Percentiles rank a stretch among this genome's conserved stretches.
phyloP scores from a whole-genome alignment of 371 early-diverging fungal species.

The Massospora cicadina region DNA sequence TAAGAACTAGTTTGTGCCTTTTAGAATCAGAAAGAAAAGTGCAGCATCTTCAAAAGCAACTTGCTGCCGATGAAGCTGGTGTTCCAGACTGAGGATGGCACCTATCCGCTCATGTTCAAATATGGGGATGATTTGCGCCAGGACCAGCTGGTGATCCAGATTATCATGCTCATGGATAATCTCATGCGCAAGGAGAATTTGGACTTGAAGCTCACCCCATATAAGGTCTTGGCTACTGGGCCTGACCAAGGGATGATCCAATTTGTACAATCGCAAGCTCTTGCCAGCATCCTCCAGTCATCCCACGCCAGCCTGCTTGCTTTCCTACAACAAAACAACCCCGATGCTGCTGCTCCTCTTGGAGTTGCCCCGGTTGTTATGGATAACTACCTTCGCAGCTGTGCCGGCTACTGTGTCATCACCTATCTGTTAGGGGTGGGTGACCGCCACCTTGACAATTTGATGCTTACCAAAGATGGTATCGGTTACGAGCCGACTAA shows the following conservation, averaged over 20 bases:
- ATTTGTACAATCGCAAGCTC: conserved; percentile 65
- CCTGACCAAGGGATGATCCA: conserved; percentile 74
- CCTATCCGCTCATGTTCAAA: conserved; percentile 87
- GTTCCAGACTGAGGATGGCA: conserved; percentile 59
- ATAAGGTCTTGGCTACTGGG: conserved; percentile 87
- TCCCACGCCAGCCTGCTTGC: conserved; percentile 61
- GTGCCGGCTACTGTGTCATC: conserved; percentile 96
- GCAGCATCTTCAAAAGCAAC: conserved; percentile 77
- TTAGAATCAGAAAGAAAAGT: conserved; percentile 32
- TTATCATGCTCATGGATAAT: conserved; percentile 88
- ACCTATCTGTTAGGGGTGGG: conserved; percentile 96
- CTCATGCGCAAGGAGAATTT: conserved; percentile 83
- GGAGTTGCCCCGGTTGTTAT: conserved; percentile 61
- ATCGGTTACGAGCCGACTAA: conserved; percentile 1
- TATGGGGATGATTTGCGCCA: conserved; percentile 92
- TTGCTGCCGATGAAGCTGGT: conserved; percentile 67
- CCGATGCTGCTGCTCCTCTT: conserved; percentile 39
- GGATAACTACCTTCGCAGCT: conserved; percentile 89
- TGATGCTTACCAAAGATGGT: conserved; percentile 76
- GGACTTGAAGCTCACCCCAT: conserved; percentile 80
- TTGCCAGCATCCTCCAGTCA: conserved; percentile 79
- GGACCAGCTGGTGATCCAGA: conserved; percentile 92
- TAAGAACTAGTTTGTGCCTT: conserved; percentile 14
- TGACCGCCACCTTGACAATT: conserved; percentile 96
- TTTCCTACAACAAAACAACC: conserved; percentile 51